A percentile compares a stretch with the other conserved stretches of the same genome.
Conservation (phyloP, 2,329 filamentous ascomycete genomes). For the Cladophialophora carrionii region DNA sequence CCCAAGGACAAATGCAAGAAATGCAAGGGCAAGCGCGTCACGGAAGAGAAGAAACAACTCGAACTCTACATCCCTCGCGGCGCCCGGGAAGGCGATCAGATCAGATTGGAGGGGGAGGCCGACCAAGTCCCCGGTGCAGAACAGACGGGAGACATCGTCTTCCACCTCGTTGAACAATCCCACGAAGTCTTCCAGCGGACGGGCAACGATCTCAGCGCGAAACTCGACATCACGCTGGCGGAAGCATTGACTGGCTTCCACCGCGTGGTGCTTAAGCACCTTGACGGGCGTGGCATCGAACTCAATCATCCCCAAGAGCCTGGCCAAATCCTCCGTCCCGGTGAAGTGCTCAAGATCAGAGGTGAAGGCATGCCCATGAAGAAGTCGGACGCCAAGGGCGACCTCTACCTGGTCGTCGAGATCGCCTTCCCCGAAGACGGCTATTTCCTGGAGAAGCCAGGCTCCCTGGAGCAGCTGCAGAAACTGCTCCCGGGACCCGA, state of each 20-base stretch:
- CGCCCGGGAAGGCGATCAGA: constrained; percentile 74
- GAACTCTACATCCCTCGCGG: constrained; percentile 78
- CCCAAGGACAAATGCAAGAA: constrained; percentile 99
- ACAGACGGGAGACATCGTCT: constrained; percentile 89
- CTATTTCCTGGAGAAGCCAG: constrained; percentile 71
- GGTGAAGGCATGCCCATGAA: constrained; percentile 96
- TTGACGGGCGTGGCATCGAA: constrained; percentile 88
- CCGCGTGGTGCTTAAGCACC: constrained; percentile 84
- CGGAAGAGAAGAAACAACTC: constrained; percentile 87
- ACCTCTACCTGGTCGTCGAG: constrained; percentile 83
- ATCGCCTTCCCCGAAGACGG: constrained; percentile 86
- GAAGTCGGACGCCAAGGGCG: constrained; percentile 78
- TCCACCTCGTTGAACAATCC: constrained; percentile 78
- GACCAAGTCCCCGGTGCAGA: constrained; percentile 83
- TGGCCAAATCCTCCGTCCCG: constrained; percentile 80
- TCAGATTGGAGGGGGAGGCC: constrained; percentile 88
- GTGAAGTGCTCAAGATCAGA: constrained; percentile 79
- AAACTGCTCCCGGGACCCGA: constrained; percentile 73
- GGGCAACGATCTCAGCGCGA: constrained; percentile 80
- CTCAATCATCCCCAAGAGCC: constrained; percentile 74
- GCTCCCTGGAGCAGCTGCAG: constrained; percentile 66
- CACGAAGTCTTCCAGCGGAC: constrained; percentile 82
- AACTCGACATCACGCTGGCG: constrained; percentile 76
- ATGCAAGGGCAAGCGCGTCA: constrained; percentile 90
- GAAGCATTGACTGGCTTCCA: constrained; percentile 90